phyloP scores from a whole-genome alignment of 257 asterid species.

The Hygrophila difformis region DNA sequence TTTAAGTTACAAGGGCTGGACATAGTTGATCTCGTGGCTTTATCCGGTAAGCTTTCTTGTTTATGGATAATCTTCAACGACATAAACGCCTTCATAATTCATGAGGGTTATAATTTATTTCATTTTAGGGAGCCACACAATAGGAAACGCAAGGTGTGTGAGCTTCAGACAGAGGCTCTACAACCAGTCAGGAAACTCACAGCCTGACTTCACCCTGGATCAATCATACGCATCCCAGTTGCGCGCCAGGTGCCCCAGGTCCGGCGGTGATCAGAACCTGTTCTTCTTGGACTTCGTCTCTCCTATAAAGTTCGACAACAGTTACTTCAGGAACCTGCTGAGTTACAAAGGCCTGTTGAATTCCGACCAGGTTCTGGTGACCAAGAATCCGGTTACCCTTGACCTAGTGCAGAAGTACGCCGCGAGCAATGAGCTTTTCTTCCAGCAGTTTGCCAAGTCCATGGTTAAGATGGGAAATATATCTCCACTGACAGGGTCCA shows the following conservation, averaged over 20 bases:
- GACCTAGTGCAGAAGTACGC: constrained; percentile 70
- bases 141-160: constrained; percentile 67
- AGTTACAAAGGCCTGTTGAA: constrained; percentile 60
- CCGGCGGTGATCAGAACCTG: constrained; percentile 83
- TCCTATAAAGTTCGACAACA: constrained; percentile 66
- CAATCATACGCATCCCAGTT: constrained; percentile 47
- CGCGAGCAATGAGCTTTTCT: constrained; percentile 44
- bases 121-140: constrained; percentile 84
- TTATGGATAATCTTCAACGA: background rate
- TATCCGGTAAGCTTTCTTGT: constrained; percentile 45
- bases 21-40: constrained; percentile 75
- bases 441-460: constrained; percentile 68
- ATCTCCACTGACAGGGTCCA: constrained; percentile 68
- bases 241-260: constrained; percentile 56
- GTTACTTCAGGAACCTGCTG: constrained; percentile 65
- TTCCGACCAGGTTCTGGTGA: constrained; percentile 72
- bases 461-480: constrained; percentile 85
- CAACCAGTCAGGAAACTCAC: constrained; percentile 61
- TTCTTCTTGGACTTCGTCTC: constrained; percentile 51
- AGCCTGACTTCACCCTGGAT: constrained; percentile 50
- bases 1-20: constrained; percentile 65
- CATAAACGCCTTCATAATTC: background rate
- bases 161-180: constrained; percentile 90
- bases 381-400: constrained; percentile 46
- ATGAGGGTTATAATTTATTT: constrained; percentile 1